These are phyloP conservation scores for Fusarium musae DNA, from an alignment of 2,329 filamentous ascomycete genomes.

Conservation along the genomic window DNA sequence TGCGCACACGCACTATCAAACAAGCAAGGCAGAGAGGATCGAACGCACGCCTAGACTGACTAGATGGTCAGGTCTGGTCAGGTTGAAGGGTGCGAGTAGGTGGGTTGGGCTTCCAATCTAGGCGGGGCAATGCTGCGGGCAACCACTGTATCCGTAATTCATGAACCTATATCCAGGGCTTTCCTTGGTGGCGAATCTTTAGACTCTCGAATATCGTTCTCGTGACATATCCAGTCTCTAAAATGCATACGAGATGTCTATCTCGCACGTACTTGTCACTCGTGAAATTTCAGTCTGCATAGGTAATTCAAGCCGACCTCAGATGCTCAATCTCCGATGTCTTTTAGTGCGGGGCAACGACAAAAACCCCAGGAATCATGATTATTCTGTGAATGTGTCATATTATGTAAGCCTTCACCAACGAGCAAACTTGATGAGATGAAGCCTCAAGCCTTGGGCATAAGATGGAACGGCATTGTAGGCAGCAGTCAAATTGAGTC, in stretches of 20 bases:
- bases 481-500: neutral
- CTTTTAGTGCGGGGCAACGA: slow-evolving; percentile 25
- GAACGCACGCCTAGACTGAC: slow-evolving; percentile 18
- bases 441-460: neutral
- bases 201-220: slow-evolving; percentile 23
- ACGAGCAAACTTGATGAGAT: neutral
- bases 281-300: neutral
- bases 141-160: slow-evolving; percentile 19
- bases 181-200: slow-evolving; percentile 42
- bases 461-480: neutral
- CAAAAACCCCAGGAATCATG: slow-evolving; percentile 14
- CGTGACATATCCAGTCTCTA: slow-evolving; percentile 32
- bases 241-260: neutral
- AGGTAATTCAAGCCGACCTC: slow-evolving; percentile 2
- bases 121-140: slow-evolving; percentile 34
- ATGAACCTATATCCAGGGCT: slow-evolving; percentile 6
- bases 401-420: slow-evolving; percentile 44
- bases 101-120: slow-evolving; percentile 29
- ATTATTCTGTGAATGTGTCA: slow-evolving; percentile 43
- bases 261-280: neutral
- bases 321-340: neutral
- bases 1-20: slow-evolving; percentile 1
- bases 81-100: slow-evolving; percentile 24
- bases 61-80: neutral
- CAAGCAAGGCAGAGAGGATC: slow-evolving; percentile 9